Evolutionary conservation across 2,329 filamentous ascomycete genomes (phyloP), one percentile per base, ranked within the genome.

Genomic region (Cryphonectria parasitica): DNA sequence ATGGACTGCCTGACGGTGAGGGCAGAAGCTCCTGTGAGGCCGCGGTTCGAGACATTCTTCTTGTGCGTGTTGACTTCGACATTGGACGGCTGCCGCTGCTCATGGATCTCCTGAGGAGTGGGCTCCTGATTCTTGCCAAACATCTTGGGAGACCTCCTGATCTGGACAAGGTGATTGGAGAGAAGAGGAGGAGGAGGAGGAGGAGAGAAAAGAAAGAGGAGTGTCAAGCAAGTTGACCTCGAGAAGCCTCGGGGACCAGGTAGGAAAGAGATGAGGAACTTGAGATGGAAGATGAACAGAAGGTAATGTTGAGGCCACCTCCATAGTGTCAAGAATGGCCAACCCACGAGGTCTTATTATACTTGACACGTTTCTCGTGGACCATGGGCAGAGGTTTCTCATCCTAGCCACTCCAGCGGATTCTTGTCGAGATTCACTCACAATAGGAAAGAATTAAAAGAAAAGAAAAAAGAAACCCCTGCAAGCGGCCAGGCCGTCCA

Each of bases 21-120:
- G 71, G 74, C 71, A 10, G 75, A 75, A 43, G 74, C 75, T n/a
- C 75, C 75, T 0, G 75, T 75, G 43, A 75, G 62, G 10, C 74
- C 75, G 60, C 66, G 71, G 43, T 76, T 75, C 22, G 73, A 74
- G 19, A 75, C 75, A 25, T 71, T 69, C 62, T 71, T 71, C 34
- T 70, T 69, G 39, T 73, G 74, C 2, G 68, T 63, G 49, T 75
- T 52, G 19, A 74, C 74, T 49, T 76, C 75, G 19, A 54, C 60
- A 34, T 71, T 72, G 61, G 70, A 73, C 39, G 74, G 74, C 31
- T 64, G 72, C 36, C 68, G 71, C 64, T 75, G 75, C 13, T 73
- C 69, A 49, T 67, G 67, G 61, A 75, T 74, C 63, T 75, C 74
- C 25, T 71, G 36, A 7, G 71, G 64, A 43, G 72, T 72, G 39